Base-by-base conservation (phyloP, 129 eudicot species). In the Sambucus nigra region DNA sequence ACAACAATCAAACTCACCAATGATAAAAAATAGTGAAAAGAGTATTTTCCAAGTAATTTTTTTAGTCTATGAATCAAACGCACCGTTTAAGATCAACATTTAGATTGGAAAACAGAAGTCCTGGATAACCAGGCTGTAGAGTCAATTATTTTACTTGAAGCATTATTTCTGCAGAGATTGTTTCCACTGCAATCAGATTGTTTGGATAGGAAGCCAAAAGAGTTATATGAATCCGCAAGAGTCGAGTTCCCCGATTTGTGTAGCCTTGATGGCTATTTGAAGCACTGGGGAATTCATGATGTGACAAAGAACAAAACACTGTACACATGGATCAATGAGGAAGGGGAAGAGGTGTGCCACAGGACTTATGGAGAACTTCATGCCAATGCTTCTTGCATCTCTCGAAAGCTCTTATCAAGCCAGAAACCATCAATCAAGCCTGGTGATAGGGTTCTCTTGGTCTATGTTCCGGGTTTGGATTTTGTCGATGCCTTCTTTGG, bases 401-500 rank as follows among this genome's bases (percentile, higher is more conserved):
- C 95, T 41, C 79, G 81, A 29, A 75, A 75, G 73, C 82, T 86
- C 66, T 62, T 81, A 55, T 69, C 79, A 7, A 60, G 82, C 73
- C 66, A 61, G 11, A 81, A 86, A 64, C 95, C 95, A 1, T 52
- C 61, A 47, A 82, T 86, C 53, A 62, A 29, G 46, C 92, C 84
- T 0, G 95, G 92, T 57, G 92, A 86, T 55, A 56, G 92, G 22
- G 95, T 86, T 29, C 74, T 86, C 46, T 71, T 81, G 45, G 76
- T 86, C 45, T 75, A 86, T 59, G 81, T 86, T 42, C 95, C 95
- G 0, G 92, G 95, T 16, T 73, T 86, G 8, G 95, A 86, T 20
- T 86, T 86, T 53, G 48, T 86, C 0, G 95, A 86, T 68, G 87
- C 92, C 16, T 86, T 86, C 47, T 67, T 86, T 16, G 95, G 95